These are phyloP conservation scores for Podaxis sp. DNA, from an alignment of 768 basidiomycete genomes.

Conservation along the genomic window DNA sequence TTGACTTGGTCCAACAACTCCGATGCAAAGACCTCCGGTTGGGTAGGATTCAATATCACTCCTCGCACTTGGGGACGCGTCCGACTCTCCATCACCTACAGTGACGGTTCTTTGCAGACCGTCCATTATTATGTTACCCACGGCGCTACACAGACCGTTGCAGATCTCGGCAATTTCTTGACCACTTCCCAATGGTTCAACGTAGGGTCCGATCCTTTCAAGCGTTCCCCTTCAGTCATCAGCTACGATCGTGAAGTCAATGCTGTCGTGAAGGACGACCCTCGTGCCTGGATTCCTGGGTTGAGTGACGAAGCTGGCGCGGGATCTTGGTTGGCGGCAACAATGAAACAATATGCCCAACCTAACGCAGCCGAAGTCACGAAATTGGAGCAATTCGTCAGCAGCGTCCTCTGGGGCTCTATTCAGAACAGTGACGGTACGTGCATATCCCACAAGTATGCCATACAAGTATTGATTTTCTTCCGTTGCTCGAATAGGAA, in stretches of 20 bases:
- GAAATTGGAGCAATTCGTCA: slow-evolving; percentile 51
- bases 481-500: slow-evolving; percentile 28
- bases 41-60: slow-evolving; percentile 50
- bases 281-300: slow-evolving; percentile 60
- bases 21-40: slow-evolving; percentile 40
- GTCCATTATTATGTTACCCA: slow-evolving; percentile 53
- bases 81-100: slow-evolving; percentile 49
- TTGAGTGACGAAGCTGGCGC: slow-evolving; percentile 62
- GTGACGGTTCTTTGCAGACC: slow-evolving; percentile 52
- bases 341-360: slow-evolving; percentile 57
- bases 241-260: slow-evolving; percentile 54
- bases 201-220: slow-evolving; percentile 49
- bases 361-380: slow-evolving; percentile 53
- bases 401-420: slow-evolving; percentile 46
- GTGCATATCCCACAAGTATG: neutral
- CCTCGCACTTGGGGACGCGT: slow-evolving; percentile 45
- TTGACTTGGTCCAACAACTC: slow-evolving; percentile 44
- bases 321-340: slow-evolving; percentile 55
- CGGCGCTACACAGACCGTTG: slow-evolving; percentile 41
- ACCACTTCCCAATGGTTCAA: slow-evolving; percentile 56
- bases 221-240: slow-evolving; percentile 51
- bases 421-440: slow-evolving; percentile 50
- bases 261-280: slow-evolving; percentile 48
- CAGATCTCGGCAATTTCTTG: slow-evolving; percentile 54
- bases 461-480: neutral